phyloP scores from a whole-genome alignment of 2,329 filamentous ascomycete species.

The Ceratocystis diversiconidia region DNA sequence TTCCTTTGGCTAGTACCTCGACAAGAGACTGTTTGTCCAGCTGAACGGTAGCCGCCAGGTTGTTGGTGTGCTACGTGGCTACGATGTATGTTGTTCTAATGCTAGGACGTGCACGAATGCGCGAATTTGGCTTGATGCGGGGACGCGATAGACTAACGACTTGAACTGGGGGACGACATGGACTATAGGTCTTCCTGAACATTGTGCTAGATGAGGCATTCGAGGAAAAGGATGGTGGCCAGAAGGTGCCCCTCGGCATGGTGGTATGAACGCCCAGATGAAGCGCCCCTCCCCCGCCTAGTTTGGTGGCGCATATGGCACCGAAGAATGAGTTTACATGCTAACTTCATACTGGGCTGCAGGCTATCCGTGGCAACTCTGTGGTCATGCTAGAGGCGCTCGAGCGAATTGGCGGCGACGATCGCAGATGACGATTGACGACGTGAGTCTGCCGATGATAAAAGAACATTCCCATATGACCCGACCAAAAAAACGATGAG shows the following conservation, averaged over 20 bases:
- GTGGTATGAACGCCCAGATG: conserved; percentile 46
- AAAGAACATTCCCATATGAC: not conserved
- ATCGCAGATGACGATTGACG: conserved; percentile 30
- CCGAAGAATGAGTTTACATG: not conserved
- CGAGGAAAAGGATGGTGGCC: conserved; percentile 82
- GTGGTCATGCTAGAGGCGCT: conserved; percentile 93
- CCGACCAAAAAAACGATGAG: not conserved
- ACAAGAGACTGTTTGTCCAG: conserved; percentile 96
- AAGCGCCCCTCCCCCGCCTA: not conserved
- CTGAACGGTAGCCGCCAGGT: conserved; percentile 96
- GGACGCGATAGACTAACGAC: not conserved
- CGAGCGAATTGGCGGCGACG: conserved; percentile 51
- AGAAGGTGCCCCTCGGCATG: conserved; percentile 85
- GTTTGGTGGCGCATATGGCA: not conserved
- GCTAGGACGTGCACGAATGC: not conserved
- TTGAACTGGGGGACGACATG: not conserved
- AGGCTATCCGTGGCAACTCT: conserved; percentile 94
- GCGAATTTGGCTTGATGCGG: not conserved
- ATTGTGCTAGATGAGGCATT: conserved; percentile 94
- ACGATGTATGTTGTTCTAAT: conserved; percentile 59
- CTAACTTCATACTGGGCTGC: conserved; percentile 21
- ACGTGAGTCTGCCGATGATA: conserved; percentile 13
- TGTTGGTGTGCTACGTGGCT: conserved; percentile 82
- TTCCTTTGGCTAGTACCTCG: conserved; percentile 65
- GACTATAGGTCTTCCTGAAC: conserved; percentile 81